These are phyloP conservation scores for Ogataea populi-albae DNA, from an alignment of 805 yeast species.

Conservation along the genomic window DNA sequence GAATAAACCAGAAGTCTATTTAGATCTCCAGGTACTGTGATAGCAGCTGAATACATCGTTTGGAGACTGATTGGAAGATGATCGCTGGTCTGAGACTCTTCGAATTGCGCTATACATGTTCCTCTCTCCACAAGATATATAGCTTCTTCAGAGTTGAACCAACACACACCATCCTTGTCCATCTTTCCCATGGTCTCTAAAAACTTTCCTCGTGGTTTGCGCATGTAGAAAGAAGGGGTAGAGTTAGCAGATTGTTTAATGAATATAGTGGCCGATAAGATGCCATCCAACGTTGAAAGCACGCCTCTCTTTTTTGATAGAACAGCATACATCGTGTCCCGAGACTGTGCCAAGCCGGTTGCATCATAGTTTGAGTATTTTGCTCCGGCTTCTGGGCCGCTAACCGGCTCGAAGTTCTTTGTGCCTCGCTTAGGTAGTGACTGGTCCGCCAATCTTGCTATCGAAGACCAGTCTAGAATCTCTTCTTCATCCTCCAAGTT, in stretches of 20 bases:
- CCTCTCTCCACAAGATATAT: conserved; percentile 84
- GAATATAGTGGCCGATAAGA: conserved; percentile 29
- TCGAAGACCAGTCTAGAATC: conserved; percentile 52
- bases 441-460: conserved; percentile 27
- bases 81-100: conserved; percentile 25
- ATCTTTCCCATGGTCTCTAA: conserved; percentile 69
- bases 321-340: conserved; percentile 72
- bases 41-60: conserved; percentile 55
- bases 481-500: conserved; percentile 46
- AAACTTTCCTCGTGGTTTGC: conserved; percentile 64
- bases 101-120: conserved; percentile 34
- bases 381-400: conserved; percentile 5
- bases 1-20: conserved; percentile 68
- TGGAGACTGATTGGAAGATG: conserved; percentile 53
- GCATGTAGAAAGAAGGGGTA: conserved; percentile 27
- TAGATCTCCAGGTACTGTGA: conserved; percentile 35
- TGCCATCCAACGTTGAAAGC: conserved; percentile 16
- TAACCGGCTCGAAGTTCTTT: conserved; percentile 73
- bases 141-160: conserved; percentile 63
- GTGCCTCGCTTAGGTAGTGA: conserved; percentile 70
- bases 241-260: conserved; percentile 9
- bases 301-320: conserved; percentile 48
- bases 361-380: conserved; percentile 28
- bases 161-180: conserved; percentile 42
- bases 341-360: conserved; percentile 45